Conservation (phyloP, 2,329 filamentous ascomycete genomes). For the Rugonectria rugulosa region DNA sequence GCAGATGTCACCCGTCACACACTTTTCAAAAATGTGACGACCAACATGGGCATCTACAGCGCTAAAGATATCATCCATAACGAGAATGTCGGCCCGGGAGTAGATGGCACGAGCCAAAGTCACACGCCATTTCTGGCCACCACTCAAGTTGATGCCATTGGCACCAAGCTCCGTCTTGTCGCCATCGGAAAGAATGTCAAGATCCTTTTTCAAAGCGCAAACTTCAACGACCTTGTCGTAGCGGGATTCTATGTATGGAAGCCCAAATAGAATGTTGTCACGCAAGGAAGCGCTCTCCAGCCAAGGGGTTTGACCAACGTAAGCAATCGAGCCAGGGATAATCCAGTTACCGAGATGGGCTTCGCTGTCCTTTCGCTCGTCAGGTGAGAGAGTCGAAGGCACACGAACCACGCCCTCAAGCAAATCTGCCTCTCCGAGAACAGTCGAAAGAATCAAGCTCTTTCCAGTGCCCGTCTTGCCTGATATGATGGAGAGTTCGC, state of each 20-base stretch:
- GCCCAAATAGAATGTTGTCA: conserved; percentile 80
- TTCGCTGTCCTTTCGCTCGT: conserved; percentile 66
- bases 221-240: conserved; percentile 75
- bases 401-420: conserved; percentile 67
- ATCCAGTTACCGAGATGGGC: conserved; percentile 74
- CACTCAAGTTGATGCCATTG: conserved; percentile 84
- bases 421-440: conserved; percentile 79
- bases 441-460: conserved; percentile 74
- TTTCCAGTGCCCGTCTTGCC: conserved; percentile 83
- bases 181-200: conserved; percentile 78
- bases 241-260: conserved; percentile 72
- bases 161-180: conserved; percentile 84
- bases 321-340: conserved; percentile 73
- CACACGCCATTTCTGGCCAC: conserved; percentile 84
- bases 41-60: conserved; percentile 84
- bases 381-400: conserved; percentile 56
- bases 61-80: conserved; percentile 86
- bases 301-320: conserved; percentile 83
- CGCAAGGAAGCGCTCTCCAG: conserved; percentile 82
- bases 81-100: conserved; percentile 76
- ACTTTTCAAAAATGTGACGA: conserved; percentile 79
- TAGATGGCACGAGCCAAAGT: conserved; percentile 83
- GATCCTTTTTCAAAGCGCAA: conserved; percentile 78
- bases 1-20: conserved; percentile 74
- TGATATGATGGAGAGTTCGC: conserved; percentile 76